These are phyloP conservation scores for Peronospora destructor DNA, from an alignment of 352 stramenopile species.

Conservation along the genomic window DNA sequence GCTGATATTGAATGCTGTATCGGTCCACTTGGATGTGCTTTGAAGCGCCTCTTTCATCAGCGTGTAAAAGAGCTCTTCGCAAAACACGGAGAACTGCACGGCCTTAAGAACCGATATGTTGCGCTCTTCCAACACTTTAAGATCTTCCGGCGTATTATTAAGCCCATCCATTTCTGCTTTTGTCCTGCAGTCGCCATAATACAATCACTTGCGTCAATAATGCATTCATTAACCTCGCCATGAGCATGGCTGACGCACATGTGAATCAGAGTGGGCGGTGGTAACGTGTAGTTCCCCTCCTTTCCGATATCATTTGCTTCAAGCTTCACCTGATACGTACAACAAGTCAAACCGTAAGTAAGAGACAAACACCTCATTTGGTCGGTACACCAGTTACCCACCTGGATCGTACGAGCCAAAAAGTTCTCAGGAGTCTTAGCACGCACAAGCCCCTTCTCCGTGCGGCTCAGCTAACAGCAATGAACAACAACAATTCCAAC, in stretches of 20 bases:
- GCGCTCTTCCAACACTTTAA: conserved; percentile 52
- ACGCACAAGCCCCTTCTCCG: conserved; percentile 68
- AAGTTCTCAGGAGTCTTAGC: conserved; percentile 78
- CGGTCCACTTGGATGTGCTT: conserved; percentile 56
- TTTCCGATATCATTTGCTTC: conserved; percentile 30
- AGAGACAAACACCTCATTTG: background rate
- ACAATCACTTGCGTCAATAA: background rate
- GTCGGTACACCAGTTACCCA: conserved; percentile 10
- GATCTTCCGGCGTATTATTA: conserved; percentile 54
- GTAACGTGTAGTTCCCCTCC: conserved; percentile 36
- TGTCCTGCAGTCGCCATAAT: conserved; percentile 26
- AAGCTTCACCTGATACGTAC: conserved; percentile 31
- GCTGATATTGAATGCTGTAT: conserved; percentile 57
- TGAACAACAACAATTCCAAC: background rate
- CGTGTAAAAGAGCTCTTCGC: conserved; percentile 78
- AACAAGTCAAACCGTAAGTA: conserved; percentile 4
- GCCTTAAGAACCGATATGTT: conserved; percentile 68
- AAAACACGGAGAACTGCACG: conserved; percentile 84
- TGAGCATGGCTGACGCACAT: conserved; percentile 26
- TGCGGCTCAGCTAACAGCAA: conserved; percentile 57
- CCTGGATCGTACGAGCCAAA: conserved; percentile 65
- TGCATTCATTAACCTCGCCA: background rate
- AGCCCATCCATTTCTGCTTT: conserved; percentile 50
- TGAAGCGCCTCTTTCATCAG: conserved; percentile 77
- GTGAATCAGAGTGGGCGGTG: conserved; percentile 33